Evolutionary conservation across 129 eudicot species (phyloP).

Genomic region (Flaveria linearis): DNA sequence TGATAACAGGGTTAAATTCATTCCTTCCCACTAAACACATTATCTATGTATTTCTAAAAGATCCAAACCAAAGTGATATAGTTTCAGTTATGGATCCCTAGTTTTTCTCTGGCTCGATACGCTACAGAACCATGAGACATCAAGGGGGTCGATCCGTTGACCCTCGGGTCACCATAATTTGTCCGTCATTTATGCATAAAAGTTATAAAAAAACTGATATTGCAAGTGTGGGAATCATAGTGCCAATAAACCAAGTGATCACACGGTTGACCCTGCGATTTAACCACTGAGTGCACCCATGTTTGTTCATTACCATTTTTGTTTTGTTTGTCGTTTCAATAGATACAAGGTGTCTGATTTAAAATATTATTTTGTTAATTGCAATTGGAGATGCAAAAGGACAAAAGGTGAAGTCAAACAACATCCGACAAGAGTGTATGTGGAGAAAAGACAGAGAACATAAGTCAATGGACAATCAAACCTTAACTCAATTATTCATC

Average conservation of each 20-base stretch:
- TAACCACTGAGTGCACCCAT: slow-evolving; percentile 24
- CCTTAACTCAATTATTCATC: slow-evolving; percentile 30
- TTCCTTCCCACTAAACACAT: too few species aligned
- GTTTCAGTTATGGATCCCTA: too few species aligned
- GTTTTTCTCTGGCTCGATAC: too few species aligned
- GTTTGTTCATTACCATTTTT: slow-evolving; percentile 13
- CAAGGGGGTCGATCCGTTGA: too few species aligned
- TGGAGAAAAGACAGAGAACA: slow-evolving; percentile 27
- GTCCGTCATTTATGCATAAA: not conserved
- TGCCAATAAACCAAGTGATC: not conserved
- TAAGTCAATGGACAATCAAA: slow-evolving; percentile 27
- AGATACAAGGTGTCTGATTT: not conserved
- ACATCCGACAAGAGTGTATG: slow-evolving; percentile 33
- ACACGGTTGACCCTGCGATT: not conserved
- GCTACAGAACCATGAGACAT: too few species aligned
- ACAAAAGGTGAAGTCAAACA: slow-evolving; percentile 24
- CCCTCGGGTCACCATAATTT: too few species aligned
- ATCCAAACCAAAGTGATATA: too few species aligned
- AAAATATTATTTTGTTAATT: too few species aligned
- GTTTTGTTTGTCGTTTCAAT: not conserved
- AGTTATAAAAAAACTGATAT: slow-evolving; percentile 27
- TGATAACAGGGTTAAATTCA: too few species aligned
- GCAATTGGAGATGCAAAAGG: not conserved
- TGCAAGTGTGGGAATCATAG: slow-evolving; percentile 13
- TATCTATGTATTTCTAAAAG: too few species aligned